A percentile compares a stretch with the other conserved stretches of the same genome.
Evolutionary conservation across 2,329 filamentous ascomycete genomes (phyloP).

Genomic region (Sporothrix pallida): DNA sequence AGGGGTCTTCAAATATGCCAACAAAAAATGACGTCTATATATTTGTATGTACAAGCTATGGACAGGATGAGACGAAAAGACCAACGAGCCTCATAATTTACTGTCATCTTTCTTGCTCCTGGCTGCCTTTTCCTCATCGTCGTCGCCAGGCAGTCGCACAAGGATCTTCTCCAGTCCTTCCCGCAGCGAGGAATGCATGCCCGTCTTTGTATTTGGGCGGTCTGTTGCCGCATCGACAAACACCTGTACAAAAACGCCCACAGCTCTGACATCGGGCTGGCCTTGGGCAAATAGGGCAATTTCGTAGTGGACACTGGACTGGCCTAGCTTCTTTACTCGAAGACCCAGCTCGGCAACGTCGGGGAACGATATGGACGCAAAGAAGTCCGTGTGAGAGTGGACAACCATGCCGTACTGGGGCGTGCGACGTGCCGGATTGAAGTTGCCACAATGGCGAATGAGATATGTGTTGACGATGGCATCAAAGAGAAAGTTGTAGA

Average conservation of each 20-base stretch:
- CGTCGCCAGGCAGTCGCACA: constrained; percentile 40
- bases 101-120: background rate
- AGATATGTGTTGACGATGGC: constrained; percentile 89
- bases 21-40: background rate
- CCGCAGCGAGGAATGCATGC: constrained; percentile 67
- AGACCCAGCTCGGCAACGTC: constrained; percentile 80
- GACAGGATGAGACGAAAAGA: background rate
- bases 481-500: constrained; percentile 88
- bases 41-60: background rate
- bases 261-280: constrained; percentile 75
- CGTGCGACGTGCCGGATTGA: constrained; percentile 71
- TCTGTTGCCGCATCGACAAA: constrained; percentile 79
- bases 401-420: constrained; percentile 82
- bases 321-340: constrained; percentile 81
- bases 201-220: constrained; percentile 64
- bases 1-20: no score
- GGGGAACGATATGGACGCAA: constrained; percentile 81
- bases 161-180: constrained; percentile 63
- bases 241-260: constrained; percentile 86
- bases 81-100: background rate
- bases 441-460: constrained; percentile 71
- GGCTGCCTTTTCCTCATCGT: constrained; percentile 7
- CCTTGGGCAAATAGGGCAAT: constrained; percentile 83
- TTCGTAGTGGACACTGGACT: constrained; percentile 88
- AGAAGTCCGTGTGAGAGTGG: constrained; percentile 84